Percentiles rank a stretch among this genome's conserved stretches.
phyloP scores from a whole-genome alignment of 129 eudicot genomes.

The Tanacetum coccineum region DNA sequence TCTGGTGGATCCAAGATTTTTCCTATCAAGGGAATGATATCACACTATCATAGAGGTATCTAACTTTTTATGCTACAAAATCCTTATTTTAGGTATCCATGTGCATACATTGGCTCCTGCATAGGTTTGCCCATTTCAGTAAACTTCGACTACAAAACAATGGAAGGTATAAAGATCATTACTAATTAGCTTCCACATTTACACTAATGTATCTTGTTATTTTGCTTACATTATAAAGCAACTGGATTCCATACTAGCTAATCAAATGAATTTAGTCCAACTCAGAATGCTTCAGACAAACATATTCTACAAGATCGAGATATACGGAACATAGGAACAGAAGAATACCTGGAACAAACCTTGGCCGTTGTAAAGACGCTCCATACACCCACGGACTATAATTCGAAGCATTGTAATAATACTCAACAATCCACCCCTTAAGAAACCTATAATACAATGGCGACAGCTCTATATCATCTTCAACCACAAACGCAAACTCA shows the following conservation, averaged over 20 bases:
- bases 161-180: too few relatives aligned
- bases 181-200: neutral
- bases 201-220: conserved; percentile 6
- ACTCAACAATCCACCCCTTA: conserved; percentile 53
- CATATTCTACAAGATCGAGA: conserved; percentile 3
- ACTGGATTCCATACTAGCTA: neutral
- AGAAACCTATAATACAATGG: conserved; percentile 72
- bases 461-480: conserved; percentile 89
- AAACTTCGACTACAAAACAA: neutral
- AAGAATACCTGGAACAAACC: conserved; percentile 90
- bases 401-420: conserved; percentile 68
- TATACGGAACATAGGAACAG: conserved; percentile 7
- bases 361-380: conserved; percentile 87
- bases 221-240: too few relatives aligned
- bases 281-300: neutral
- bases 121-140: neutral
- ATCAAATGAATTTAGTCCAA: neutral
- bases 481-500: conserved; percentile 91
- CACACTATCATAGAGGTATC: too few relatives aligned
- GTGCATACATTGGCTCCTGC: too few relatives aligned
- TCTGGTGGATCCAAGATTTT: too few relatives aligned
- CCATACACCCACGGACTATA: conserved; percentile 77
- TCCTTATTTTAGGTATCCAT: too few relatives aligned
- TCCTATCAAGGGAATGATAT: too few relatives aligned
- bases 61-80: too few relatives aligned